These are phyloP conservation scores for Ceratobasidium sp. DNA, from an alignment of 1,284 basidiomycete genomes.

Conservation along the genomic window DNA sequence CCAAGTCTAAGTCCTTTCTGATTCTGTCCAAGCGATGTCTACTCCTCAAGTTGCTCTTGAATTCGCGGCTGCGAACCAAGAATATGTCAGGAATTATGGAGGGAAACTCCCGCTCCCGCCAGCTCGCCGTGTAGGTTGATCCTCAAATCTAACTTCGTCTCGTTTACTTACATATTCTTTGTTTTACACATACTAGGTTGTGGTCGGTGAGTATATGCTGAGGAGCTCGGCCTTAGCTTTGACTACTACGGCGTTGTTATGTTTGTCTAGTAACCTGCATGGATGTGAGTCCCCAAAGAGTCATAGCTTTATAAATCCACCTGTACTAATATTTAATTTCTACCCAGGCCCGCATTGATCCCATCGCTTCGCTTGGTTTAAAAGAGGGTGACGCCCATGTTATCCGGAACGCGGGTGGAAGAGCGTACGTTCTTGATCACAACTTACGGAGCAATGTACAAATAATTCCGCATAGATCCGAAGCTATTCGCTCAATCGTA, in stretches of 20 bases:
- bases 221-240: too few relatives aligned
- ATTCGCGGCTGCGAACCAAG: slow-evolving; percentile 51
- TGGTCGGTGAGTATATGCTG: slow-evolving; percentile 1
- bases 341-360: slow-evolving; percentile 50
- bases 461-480: slow-evolving; percentile 53
- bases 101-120: slow-evolving; percentile 60
- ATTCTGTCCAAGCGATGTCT: slow-evolving; percentile 30
- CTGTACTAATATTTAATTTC: neutral
- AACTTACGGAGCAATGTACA: neutral
- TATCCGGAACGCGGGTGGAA: slow-evolving; percentile 70
- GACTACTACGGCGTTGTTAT: neutral
- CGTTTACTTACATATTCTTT: slow-evolving; percentile 47
- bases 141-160: slow-evolving; percentile 55
- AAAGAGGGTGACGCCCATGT: slow-evolving; percentile 71
- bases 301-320: neutral
- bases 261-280: slow-evolving; percentile 10
- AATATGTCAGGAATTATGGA: slow-evolving; percentile 55
- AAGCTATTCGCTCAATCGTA: slow-evolving; percentile 68
- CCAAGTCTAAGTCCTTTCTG: neutral
- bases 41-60: slow-evolving; percentile 43
- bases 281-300: neutral
- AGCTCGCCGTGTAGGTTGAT: slow-evolving; percentile 53
- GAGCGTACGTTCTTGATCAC: slow-evolving; percentile 55
- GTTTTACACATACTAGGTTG: neutral
- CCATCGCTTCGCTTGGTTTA: slow-evolving; percentile 64